These are phyloP conservation scores for Camellia lanceoleosa DNA, from an alignment of 148 eudicot species.

Conservation along the genomic window DNA sequence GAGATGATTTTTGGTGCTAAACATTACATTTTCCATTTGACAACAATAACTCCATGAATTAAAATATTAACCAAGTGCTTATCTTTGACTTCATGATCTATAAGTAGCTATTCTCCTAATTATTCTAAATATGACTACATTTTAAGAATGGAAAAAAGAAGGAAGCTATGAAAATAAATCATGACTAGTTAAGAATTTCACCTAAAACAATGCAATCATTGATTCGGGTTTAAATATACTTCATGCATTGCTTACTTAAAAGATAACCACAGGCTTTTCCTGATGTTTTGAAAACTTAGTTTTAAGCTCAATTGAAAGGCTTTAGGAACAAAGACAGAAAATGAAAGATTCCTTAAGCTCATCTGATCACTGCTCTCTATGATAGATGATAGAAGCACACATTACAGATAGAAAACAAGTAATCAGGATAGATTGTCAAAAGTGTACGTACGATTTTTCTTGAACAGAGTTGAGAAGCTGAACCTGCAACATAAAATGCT, in stretches of 20 bases:
- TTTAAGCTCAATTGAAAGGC: not conserved
- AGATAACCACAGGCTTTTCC: not conserved
- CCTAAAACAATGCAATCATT: not conserved
- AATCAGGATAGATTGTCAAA: not conserved
- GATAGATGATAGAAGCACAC: not conserved
- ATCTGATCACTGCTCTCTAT: not conserved
- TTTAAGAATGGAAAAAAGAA: no score
- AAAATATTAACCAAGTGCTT: no score
- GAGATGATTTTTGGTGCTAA: no score
- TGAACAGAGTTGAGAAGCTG: slow-evolving; percentile 33
- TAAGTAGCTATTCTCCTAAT: no score
- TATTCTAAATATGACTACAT: no score
- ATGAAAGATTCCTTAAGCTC: not conserved
- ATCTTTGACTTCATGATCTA: no score
- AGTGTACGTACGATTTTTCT: slow-evolving; percentile 22
- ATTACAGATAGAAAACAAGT: not conserved
- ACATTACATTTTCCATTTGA: no score
- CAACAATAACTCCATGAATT: no score
- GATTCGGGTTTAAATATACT: not conserved
- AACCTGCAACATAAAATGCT: slow-evolving; percentile 23
- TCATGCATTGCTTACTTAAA: not conserved
- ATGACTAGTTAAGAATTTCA: not conserved
- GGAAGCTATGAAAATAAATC: not conserved
- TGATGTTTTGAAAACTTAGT: not conserved
- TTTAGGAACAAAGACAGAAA: not conserved